Conservation (phyloP, 306 rosid species). For the Alnus glutinosa region DNA sequence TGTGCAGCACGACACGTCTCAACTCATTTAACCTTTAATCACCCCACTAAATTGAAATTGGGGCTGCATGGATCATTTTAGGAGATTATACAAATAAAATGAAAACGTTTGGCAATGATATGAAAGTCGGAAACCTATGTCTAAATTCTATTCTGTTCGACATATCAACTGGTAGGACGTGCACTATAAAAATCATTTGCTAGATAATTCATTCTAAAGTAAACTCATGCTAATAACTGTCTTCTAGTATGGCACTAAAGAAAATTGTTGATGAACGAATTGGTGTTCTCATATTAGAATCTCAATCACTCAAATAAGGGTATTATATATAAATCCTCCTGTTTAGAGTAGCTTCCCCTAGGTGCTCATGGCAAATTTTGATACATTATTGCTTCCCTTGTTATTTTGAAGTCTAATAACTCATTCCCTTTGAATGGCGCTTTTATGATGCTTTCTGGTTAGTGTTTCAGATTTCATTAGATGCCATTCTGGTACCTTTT, state of each 20-base stretch:
- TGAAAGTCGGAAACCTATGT: not conserved
- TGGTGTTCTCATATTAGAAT: not conserved
- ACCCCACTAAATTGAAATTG: not conserved
- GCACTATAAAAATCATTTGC: not conserved
- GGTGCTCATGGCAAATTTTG: not conserved
- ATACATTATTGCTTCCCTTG: not conserved
- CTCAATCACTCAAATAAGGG: not conserved
- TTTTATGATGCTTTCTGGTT: not conserved
- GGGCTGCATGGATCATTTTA: not conserved
- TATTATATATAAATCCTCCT: not conserved
- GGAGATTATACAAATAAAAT: too few species aligned
- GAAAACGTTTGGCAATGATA: too few species aligned
- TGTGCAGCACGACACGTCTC: not conserved
- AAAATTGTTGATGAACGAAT: not conserved
- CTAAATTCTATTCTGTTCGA: not conserved
- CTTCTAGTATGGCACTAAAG: not conserved
- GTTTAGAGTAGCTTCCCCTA: not conserved
- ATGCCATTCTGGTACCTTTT: not conserved
- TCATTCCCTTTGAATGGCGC: too few species aligned
- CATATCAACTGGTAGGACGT: not conserved
- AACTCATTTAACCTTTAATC: not conserved
- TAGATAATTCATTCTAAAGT: not conserved
- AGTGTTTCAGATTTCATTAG: not conserved
- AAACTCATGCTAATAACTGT: not conserved
- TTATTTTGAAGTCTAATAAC: too few species aligned